phyloP scores from a whole-genome alignment of 768 basidiomycete species.

The Omphalotus guepiniiformis region DNA sequence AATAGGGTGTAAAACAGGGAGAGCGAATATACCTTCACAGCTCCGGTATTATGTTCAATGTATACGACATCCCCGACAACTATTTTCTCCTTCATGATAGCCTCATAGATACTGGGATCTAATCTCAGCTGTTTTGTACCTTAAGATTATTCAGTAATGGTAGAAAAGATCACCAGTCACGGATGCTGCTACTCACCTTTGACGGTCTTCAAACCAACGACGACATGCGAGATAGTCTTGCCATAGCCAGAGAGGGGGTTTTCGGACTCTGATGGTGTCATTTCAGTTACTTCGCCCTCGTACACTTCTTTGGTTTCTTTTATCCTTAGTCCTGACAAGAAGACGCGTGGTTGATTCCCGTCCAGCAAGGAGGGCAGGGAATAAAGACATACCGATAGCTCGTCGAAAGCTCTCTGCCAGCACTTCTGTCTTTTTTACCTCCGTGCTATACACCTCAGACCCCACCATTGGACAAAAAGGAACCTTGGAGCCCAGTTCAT shows the following conservation, averaged over 20 bases:
- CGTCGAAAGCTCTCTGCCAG: slow-evolving; percentile 91
- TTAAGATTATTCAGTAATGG: no score
- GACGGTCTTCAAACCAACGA: slow-evolving; percentile 92
- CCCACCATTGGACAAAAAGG: slow-evolving; percentile 99
- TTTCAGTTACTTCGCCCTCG: slow-evolving; percentile 96
- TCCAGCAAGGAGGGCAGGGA: no score
- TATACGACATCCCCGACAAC: slow-evolving; percentile 97
- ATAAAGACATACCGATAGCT: slow-evolving; percentile 83
- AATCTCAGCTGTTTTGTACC: slow-evolving; percentile 92
- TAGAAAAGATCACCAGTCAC: no score
- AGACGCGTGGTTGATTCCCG: no score
- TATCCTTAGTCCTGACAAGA: slow-evolving; percentile 90
- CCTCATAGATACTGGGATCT: slow-evolving; percentile 95
- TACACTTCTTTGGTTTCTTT: slow-evolving; percentile 99
- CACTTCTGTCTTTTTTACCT: slow-evolving; percentile 99
- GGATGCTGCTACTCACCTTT: no score
- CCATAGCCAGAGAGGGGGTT: slow-evolving; percentile 97
- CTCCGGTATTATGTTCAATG: slow-evolving; percentile 89
- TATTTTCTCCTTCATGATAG: slow-evolving; percentile 95
- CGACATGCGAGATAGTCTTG: slow-evolving; percentile 97
- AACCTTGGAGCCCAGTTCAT: slow-evolving; percentile 91
- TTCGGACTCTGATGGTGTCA: slow-evolving; percentile 94
- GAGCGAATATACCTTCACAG: slow-evolving; percentile 86
- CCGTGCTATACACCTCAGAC: slow-evolving; percentile 92
- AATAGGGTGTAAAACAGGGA: neutral